Percentiles rank a stretch among this genome's conserved stretches.
phyloP scores from a whole-genome alignment of 768 basidiomycete species.

The Kwoniella sp. region DNA sequence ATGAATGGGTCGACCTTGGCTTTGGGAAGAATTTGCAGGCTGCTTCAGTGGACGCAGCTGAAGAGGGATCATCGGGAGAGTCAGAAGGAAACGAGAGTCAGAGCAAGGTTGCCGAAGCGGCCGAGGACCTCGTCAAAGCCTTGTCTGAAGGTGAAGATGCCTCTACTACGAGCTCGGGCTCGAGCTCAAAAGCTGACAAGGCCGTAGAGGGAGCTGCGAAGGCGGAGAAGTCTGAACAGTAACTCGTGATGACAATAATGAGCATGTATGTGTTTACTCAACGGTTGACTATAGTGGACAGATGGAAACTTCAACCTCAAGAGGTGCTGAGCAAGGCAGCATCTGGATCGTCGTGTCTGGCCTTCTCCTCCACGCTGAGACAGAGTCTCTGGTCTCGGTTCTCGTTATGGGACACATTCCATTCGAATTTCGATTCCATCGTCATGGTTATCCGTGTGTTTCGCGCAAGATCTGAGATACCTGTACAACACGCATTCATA shows the following conservation, averaged over 20 bases:
- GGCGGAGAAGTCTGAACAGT: conserved; percentile 12
- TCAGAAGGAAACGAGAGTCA: background rate
- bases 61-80: conserved; percentile 43
- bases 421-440: background rate
- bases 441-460: no score
- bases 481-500: conserved; percentile 20
- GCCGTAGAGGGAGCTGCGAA: conserved; percentile 12
- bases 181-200: background rate
- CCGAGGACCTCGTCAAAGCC: conserved; percentile 27
- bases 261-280: background rate
- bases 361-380: no score
- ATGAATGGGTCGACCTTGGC: conserved; percentile 69
- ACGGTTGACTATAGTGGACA: no score
- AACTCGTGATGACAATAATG: background rate
- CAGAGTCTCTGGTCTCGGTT: no score
- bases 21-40: conserved; percentile 56
- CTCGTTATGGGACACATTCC: no score
- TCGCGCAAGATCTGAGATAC: background rate
- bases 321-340: background rate
- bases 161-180: background rate
- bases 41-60: background rate
- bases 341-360: background rate
- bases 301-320: no score
- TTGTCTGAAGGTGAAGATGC: conserved; percentile 17
- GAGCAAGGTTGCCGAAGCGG: conserved; percentile 23